Evolutionary conservation across 1,284 basidiomycete genomes (phyloP), one percentile per base, ranked within the genome.

Genomic region (Cryptococcus sp.): DNA sequence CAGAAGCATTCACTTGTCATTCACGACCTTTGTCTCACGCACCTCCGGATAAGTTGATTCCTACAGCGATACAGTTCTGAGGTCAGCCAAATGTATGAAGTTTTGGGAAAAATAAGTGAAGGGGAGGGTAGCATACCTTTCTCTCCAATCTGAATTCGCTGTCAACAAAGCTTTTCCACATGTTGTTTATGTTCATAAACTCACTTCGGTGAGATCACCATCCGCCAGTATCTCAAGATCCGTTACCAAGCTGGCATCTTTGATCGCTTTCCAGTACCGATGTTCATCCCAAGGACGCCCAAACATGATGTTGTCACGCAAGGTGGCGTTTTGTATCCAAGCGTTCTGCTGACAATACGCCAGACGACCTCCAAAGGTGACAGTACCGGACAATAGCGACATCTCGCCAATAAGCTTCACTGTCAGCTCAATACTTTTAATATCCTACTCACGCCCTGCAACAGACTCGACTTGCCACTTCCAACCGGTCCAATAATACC

Each of bases 311-410:
- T 76, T 77, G 38, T 82, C 80, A 17, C 80, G 70, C 63, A 92
- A 66, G 3, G 87, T 85, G 0, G 87, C 86, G 69, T 90, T 91
- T 73, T 93, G 91, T 54, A 95, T 93, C 91, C 92, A 95, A 1
- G 91, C 66, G 45, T 63, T 69, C 60, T 75, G 72, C 3, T 90
- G 85, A 72, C 89, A 92, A 78, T 93, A 94, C 0, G 85, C 87
- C 1, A 93, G 83, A 8, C 81, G 82, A 1, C 88, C 89, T 47
- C 89, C 87, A 66, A 88, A 85, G 0, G 77, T 78, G 35, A 88
- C 83, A 3, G 78, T 71, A 0, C 88, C 89, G 3, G 73, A 67
- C 0, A 81, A 71, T 47, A 78, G 80, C 40, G 84, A 81, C 88
- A 90, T 90, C 76, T 90, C 88, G 8, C 88, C 88, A 30, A 90